Evolutionary conservation across 208 protist species (phyloP).

Genomic region (Trypanosoma avium): DNA sequence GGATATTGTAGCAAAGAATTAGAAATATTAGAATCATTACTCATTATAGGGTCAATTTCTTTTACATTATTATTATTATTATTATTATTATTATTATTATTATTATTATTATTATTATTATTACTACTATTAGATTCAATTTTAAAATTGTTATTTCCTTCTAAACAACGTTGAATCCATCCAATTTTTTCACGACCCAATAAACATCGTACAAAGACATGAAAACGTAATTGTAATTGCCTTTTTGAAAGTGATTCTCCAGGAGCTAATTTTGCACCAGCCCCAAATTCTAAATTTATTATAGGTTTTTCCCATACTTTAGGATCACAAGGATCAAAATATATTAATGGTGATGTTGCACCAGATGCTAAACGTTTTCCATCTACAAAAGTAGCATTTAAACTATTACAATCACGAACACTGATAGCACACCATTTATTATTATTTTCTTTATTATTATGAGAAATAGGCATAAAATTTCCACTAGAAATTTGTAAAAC

Average conservation of each 20-base stretch:
- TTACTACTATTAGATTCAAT: neutral
- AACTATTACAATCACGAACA: slow-evolving; percentile 32
- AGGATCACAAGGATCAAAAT: slow-evolving; percentile 16
- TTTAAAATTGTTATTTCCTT: neutral
- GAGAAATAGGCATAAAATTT: neutral
- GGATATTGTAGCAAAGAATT: neutral
- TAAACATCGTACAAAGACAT: slow-evolving; percentile 31
- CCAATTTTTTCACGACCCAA: slow-evolving; percentile 2
- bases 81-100: neutral
- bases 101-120: neutral
- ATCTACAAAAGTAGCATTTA: slow-evolving; percentile 48
- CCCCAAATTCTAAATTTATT: slow-evolving; percentile 36
- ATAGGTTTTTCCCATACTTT: slow-evolving; percentile 20
- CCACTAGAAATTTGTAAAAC: slow-evolving; percentile 24
- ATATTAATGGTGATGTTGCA: slow-evolving; percentile 3
- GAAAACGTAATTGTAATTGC: slow-evolving; percentile 31
- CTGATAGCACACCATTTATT: slow-evolving; percentile 26
- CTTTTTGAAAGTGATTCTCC: slow-evolving; percentile 25
- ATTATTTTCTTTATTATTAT: slow-evolving; percentile 1
- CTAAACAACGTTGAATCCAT: slow-evolving; percentile 4
- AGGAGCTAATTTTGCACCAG: slow-evolving; percentile 18
- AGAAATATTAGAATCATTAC: neutral
- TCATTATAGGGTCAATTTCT: neutral
- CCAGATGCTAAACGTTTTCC: slow-evolving; percentile 22
- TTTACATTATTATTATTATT: neutral